These are phyloP conservation scores for Penicillium sp. DNA, from an alignment of 2,329 filamentous ascomycete species.

Conservation along the genomic window DNA sequence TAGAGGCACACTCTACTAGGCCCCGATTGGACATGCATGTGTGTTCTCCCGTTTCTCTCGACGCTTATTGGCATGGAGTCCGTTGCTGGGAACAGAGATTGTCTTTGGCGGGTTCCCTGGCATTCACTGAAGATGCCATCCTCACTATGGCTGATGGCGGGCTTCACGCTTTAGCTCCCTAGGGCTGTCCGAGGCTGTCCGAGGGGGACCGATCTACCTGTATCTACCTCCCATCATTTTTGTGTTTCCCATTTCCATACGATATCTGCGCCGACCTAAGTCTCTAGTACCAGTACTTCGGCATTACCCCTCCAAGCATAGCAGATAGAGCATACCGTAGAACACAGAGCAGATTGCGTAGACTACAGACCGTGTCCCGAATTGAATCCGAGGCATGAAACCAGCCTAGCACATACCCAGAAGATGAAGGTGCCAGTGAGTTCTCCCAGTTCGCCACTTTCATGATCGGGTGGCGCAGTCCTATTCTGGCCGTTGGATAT, in stretches of 20 bases:
- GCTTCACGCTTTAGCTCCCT: neutral
- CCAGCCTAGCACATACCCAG: neutral
- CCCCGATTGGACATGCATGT: constrained; percentile 7
- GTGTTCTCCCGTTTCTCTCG: constrained; percentile 6
- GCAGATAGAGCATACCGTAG: no score
- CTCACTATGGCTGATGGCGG: neutral
- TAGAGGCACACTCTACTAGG: constrained; percentile 4
- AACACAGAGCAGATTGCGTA: no score
- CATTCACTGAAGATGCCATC: neutral
- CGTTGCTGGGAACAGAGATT: constrained; percentile 1
- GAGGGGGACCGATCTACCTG: neutral
- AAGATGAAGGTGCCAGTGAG: neutral
- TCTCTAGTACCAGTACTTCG: no score
- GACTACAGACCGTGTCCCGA: no score
- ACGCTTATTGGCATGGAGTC: constrained; percentile 11
- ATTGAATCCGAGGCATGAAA: constrained; percentile 10
- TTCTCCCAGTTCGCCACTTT: constrained; percentile 10
- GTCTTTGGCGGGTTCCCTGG: neutral
- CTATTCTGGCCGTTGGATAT: constrained; percentile 1
- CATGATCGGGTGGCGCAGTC: constrained; percentile 16
- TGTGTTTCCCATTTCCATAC: no score
- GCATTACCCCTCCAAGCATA: no score
- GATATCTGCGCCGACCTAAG: no score
- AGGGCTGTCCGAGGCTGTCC: no score
- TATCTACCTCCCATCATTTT: no score